Conservation (phyloP, 148 eudicot species). For the Rhododendron vialii region DNA sequence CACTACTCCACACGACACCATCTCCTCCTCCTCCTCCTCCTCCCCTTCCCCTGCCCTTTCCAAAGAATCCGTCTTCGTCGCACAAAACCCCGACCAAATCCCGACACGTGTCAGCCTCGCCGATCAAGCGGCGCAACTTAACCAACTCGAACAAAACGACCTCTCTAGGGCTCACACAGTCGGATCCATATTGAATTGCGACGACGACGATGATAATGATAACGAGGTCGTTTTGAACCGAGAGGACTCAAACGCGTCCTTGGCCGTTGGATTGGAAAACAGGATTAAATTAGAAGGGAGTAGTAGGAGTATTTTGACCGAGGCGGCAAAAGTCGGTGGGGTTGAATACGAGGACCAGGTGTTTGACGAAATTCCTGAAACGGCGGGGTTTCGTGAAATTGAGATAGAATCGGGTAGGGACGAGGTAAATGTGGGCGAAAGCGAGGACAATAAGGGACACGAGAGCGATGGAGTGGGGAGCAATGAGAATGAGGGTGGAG, state of each 20-base stretch:
- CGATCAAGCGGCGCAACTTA: neutral
- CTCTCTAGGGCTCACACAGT: neutral
- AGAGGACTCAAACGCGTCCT: neutral
- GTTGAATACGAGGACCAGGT: constrained; percentile 3
- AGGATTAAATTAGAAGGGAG: neutral
- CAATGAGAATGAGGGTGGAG: constrained; percentile 9
- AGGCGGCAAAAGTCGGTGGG: constrained; percentile 9
- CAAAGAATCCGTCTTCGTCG: neutral
- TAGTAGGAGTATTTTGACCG: neutral
- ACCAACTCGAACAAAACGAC: neutral
- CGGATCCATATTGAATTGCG: neutral
- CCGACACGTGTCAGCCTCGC: constrained; percentile 14
- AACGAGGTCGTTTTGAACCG: neutral
- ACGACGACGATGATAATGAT: neutral
- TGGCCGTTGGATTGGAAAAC: neutral
- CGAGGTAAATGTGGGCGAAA: neutral
- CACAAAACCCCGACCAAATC: neutral
- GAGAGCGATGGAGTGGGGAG: constrained; percentile 2
- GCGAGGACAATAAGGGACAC: neutral
- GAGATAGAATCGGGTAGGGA: constrained; percentile 6
- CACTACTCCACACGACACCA: neutral
- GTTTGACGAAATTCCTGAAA: constrained; percentile 9
- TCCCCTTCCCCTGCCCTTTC: neutral
- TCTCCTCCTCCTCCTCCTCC: constrained; percentile 1
- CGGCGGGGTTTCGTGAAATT: neutral